These are phyloP conservation scores for Pseudocercospora eumusae DNA, from an alignment of 2,329 filamentous ascomycete species.

Conservation along the genomic window DNA sequence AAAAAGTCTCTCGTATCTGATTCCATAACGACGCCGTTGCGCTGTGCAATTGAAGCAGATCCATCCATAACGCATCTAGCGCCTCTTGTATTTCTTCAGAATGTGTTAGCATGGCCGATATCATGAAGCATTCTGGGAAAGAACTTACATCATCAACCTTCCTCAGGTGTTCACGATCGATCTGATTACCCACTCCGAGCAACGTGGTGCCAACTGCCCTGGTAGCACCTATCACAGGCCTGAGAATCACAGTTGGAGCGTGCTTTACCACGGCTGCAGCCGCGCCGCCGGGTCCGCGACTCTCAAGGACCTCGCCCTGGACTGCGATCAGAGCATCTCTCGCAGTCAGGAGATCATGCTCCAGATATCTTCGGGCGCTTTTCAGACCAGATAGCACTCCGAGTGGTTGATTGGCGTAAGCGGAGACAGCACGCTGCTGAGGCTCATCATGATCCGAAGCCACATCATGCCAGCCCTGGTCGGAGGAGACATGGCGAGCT, in stretches of 20 bases:
- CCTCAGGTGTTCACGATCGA: slow-evolving; percentile 79
- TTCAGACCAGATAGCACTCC: slow-evolving; percentile 83
- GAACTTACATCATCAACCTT: slow-evolving; percentile 83
- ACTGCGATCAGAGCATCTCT: slow-evolving; percentile 93
- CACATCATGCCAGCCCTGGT: slow-evolving; percentile 50
- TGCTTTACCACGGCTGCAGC: slow-evolving; percentile 75
- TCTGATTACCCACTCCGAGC: slow-evolving; percentile 85
- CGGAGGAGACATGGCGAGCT: slow-evolving; percentile 19
- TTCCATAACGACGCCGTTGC: not conserved
- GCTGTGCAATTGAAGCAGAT: not conserved
- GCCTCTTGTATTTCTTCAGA: slow-evolving; percentile 40
- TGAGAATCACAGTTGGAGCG: slow-evolving; percentile 89
- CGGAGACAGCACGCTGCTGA: slow-evolving; percentile 75
- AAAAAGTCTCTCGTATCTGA: too few species aligned
- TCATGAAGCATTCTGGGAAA: slow-evolving; percentile 7
- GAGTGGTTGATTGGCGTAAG: slow-evolving; percentile 92
- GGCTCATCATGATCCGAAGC: slow-evolving; percentile 67
- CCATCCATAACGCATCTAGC: slow-evolving; percentile 14
- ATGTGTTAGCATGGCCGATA: slow-evolving; percentile 23
- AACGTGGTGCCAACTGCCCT: slow-evolving; percentile 87
- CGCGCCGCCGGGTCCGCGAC: slow-evolving; percentile 75
- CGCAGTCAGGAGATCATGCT: slow-evolving; percentile 82
- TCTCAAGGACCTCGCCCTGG: slow-evolving; percentile 86
- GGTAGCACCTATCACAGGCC: slow-evolving; percentile 85
- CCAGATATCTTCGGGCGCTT: slow-evolving; percentile 77